Percentiles rank a stretch among this genome's conserved stretches.
Conservation (phyloP, 495 filamentous ascomycete genomes). For the Penicillium ochrochloron region DNA sequence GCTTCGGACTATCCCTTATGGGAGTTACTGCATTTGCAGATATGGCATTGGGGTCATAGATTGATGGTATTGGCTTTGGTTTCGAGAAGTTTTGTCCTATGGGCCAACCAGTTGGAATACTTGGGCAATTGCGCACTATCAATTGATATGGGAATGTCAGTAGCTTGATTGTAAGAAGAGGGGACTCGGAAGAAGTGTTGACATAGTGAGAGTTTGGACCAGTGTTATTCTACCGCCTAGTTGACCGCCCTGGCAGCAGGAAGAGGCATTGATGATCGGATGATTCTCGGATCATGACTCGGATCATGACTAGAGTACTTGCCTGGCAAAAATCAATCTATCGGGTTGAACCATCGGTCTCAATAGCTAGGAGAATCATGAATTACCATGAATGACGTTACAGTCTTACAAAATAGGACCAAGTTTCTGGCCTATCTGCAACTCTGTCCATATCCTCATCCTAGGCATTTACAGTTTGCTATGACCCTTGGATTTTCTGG, state of each 20-base stretch:
- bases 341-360: neutral
- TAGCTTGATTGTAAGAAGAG: neutral
- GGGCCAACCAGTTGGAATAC: neutral
- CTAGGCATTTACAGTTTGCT: conserved; percentile 1
- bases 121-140: neutral
- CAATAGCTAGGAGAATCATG: neutral
- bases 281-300: too few species aligned
- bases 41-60: neutral
- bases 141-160: neutral
- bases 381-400: neutral
- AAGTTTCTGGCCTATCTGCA: neutral
- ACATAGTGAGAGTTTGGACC: neutral
- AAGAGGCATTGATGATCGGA: too few species aligned
- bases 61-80: neutral
- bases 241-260: neutral
- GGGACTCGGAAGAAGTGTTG: too few species aligned
- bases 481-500: neutral
- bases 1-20: neutral
- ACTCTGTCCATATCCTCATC: neutral
- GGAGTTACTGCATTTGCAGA: neutral
- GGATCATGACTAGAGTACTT: neutral
- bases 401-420: neutral
- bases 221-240: neutral
- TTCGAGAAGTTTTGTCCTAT: neutral
- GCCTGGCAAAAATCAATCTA: too few species aligned